phyloP scores from a whole-genome alignment of 495 filamentous ascomycete species.

The Podospora anserina region DNA sequence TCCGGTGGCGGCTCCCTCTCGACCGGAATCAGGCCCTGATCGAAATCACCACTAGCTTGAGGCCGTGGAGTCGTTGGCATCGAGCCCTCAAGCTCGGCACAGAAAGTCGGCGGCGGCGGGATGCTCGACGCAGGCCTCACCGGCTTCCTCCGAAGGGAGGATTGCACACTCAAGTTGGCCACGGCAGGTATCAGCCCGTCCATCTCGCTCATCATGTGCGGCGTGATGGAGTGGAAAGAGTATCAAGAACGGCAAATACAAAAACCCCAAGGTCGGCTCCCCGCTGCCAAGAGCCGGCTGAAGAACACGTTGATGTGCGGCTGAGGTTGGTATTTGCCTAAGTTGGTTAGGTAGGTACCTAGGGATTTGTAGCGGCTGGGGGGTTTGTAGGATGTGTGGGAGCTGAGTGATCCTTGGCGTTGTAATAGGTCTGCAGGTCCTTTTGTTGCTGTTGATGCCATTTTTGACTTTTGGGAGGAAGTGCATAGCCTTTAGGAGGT shows the following conservation, averaged over 20 bases:
- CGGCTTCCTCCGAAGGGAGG: background rate
- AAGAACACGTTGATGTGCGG: background rate
- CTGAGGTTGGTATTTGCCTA: background rate
- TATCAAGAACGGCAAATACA: background rate
- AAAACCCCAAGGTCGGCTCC: background rate
- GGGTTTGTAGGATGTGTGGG: no score
- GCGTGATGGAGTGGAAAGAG: background rate
- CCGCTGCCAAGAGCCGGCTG: background rate
- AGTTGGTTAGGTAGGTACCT: background rate
- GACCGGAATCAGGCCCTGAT: constrained; percentile 1
- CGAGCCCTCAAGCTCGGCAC: background rate
- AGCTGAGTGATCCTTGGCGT: no score
- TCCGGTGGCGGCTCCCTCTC: background rate
- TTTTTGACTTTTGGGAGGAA: no score
- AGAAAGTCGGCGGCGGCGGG: background rate
- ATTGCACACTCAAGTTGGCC: constrained; percentile 3
- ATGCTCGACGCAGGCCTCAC: background rate
- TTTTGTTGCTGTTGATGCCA: no score
- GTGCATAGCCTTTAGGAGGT: no score
- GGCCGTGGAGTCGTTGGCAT: background rate
- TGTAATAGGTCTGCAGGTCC: no score
- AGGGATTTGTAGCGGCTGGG: no score
- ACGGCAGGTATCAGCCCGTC: constrained; percentile 3
- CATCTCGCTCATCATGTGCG: background rate
- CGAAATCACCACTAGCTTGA: background rate